phyloP scores from a whole-genome alignment of 768 basidiomycete species.

The Grammothele lineata region DNA sequence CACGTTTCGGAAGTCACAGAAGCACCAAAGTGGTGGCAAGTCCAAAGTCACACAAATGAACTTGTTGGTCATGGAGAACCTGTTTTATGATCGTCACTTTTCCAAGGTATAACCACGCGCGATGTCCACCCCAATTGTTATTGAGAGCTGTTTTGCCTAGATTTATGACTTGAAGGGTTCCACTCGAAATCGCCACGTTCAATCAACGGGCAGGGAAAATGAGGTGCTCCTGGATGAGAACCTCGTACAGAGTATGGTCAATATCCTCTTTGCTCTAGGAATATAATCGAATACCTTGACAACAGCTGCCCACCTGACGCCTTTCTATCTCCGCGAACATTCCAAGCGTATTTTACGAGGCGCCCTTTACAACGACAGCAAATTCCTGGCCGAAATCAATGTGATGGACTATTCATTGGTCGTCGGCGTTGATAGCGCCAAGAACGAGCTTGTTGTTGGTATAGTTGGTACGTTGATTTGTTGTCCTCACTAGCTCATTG shows the following conservation, averaged over 20 bases:
- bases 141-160: slow-evolving; percentile 32
- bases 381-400: slow-evolving; percentile 89
- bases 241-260: slow-evolving; percentile 69
- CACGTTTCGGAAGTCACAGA: slow-evolving; percentile 78
- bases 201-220: slow-evolving; percentile 84
- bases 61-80: slow-evolving; percentile 95
- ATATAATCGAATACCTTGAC: too few relatives aligned
- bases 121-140: too few relatives aligned
- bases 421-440: slow-evolving; percentile 87
- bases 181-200: slow-evolving; percentile 88
- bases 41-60: slow-evolving; percentile 90
- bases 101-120: slow-evolving; percentile 55
- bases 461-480: slow-evolving; percentile 80
- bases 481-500: background rate
- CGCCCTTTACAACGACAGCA: slow-evolving; percentile 92
- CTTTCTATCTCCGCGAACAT: slow-evolving; percentile 95
- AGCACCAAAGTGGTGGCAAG: slow-evolving; percentile 59
- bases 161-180: slow-evolving; percentile 98
- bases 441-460: slow-evolving; percentile 90
- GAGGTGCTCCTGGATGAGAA: slow-evolving; percentile 97
- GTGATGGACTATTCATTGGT: slow-evolving; percentile 98
- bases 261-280: too few relatives aligned
- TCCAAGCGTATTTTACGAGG: slow-evolving; percentile 89
- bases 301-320: slow-evolving; percentile 79
- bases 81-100: slow-evolving; percentile 91